phyloP scores from a whole-genome alignment of 805 yeast genomes.

The Candida parachauliodes region DNA sequence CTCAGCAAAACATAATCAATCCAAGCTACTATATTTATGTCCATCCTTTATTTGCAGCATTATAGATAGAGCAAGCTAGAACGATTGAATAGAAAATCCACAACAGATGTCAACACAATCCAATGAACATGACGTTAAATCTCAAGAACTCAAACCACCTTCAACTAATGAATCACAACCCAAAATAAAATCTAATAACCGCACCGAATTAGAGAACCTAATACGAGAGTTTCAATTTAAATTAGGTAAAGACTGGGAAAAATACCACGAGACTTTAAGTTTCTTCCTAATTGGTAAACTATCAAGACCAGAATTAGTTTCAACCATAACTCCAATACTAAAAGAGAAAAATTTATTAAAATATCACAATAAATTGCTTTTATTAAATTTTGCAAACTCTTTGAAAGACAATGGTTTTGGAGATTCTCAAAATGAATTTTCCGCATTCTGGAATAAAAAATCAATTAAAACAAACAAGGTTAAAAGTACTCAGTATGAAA shows the following conservation, averaged over 20 bases:
- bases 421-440: slow-evolving; percentile 45
- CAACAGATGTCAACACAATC: no score
- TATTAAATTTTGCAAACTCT: slow-evolving; percentile 82
- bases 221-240: slow-evolving; percentile 70
- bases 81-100: background rate
- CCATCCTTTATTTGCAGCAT: background rate
- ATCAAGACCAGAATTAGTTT: slow-evolving; percentile 69
- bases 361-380: slow-evolving; percentile 78
- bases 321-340: slow-evolving; percentile 55
- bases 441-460: slow-evolving; percentile 47
- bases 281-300: slow-evolving; percentile 74
- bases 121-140: no score
- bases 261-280: slow-evolving; percentile 75
- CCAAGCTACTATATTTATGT: background rate
- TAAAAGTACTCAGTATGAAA: slow-evolving; percentile 70
- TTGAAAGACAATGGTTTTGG: slow-evolving; percentile 70
- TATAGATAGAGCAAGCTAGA: background rate
- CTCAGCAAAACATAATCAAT: no score
- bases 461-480: slow-evolving; percentile 47
- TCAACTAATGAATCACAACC: background rate
- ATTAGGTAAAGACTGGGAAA: slow-evolving; percentile 81
- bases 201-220: slow-evolving; percentile 40
- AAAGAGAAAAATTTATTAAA: slow-evolving; percentile 39
- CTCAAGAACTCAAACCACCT: background rate
- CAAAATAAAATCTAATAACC: slow-evolving; percentile 15